These are phyloP conservation scores for Debaryomyces castellii DNA, from an alignment of 805 yeast species.

Conservation along the genomic window DNA sequence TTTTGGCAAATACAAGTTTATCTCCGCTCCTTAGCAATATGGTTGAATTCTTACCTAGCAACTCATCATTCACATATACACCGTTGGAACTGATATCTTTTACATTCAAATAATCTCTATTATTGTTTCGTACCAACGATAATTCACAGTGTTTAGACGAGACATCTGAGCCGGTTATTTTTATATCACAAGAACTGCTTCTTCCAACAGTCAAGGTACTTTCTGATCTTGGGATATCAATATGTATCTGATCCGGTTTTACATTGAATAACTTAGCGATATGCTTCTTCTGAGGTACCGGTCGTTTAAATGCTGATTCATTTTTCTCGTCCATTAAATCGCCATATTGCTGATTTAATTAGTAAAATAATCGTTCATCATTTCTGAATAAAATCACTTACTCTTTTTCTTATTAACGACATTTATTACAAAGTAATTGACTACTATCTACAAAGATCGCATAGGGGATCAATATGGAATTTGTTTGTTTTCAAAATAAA, in stretches of 20 bases:
- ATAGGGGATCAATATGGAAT: neutral
- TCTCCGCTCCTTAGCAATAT: slow-evolving; percentile 63
- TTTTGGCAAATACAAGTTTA: slow-evolving; percentile 54
- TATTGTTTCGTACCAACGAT: slow-evolving; percentile 35
- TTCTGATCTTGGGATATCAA: slow-evolving; percentile 19
- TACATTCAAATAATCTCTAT: slow-evolving; percentile 40
- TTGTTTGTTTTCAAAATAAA: slow-evolving; percentile 4
- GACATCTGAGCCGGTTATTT: slow-evolving; percentile 55
- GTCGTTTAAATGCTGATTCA: slow-evolving; percentile 8
- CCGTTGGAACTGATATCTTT: slow-evolving; percentile 67
- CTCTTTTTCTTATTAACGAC: slow-evolving; percentile 28
- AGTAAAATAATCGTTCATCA: neutral
- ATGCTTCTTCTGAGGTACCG: slow-evolving; percentile 11
- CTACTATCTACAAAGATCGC: neutral
- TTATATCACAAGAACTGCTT: slow-evolving; percentile 59
- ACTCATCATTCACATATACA: slow-evolving; percentile 59
- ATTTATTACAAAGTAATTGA: slow-evolving; percentile 6
- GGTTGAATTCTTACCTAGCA: slow-evolving; percentile 48
- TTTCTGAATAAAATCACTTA: slow-evolving; percentile 11
- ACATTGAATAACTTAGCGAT: slow-evolving; percentile 24
- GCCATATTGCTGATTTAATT: slow-evolving; percentile 3
- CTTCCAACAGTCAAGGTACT: slow-evolving; percentile 45
- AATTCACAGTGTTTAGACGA: slow-evolving; percentile 66
- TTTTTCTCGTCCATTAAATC: slow-evolving; percentile 6
- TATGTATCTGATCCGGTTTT: slow-evolving; percentile 14